A percentile compares a stretch with the other conserved stretches of the same genome.
phyloP scores from a whole-genome alignment of 108 stramenopile genomes.

The Cyclostephanos tholiformis region DNA sequence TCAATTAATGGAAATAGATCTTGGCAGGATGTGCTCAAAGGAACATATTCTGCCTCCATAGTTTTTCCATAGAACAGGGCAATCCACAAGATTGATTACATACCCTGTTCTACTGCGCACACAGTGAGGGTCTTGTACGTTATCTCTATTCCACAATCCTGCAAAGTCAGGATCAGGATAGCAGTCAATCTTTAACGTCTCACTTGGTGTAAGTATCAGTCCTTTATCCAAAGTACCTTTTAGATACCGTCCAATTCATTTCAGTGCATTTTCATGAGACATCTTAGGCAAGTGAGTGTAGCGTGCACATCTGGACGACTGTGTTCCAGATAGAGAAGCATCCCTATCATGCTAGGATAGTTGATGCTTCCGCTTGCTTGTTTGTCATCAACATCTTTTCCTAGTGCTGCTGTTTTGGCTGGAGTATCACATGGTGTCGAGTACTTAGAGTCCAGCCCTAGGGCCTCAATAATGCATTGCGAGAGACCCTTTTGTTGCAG shows the following conservation, averaged over 20 bases:
- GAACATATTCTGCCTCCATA: no score
- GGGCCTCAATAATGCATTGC: conserved; percentile 48
- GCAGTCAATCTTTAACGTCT: no score
- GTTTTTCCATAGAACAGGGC: no score
- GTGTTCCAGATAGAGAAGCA: conserved; percentile 7
- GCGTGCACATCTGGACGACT: conserved; percentile 31
- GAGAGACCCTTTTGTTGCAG: conserved; percentile 55
- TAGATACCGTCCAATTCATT: conserved; percentile 35
- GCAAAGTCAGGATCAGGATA: no score
- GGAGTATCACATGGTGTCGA: background rate
- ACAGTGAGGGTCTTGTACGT: no score
- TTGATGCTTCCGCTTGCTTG: background rate
- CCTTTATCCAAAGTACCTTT: conserved; percentile 44
- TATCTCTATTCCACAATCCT: no score
- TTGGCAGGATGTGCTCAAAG: no score
- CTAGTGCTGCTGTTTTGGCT: background rate
- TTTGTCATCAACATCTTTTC: background rate
- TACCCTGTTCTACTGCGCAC: no score
- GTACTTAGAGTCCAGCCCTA: conserved; percentile 30
- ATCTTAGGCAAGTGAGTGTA: conserved; percentile 11
- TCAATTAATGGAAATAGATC: no score
- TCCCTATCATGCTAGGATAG: background rate
- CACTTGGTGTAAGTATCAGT: conserved; percentile 19
- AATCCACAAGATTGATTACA: no score
- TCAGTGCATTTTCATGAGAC: conserved; percentile 28